Percentiles rank a stretch among this genome's conserved stretches.
Evolutionary conservation across 2,329 filamentous ascomycete genomes (phyloP).

Genomic region (Ceratocystis cacaofunesta): DNA sequence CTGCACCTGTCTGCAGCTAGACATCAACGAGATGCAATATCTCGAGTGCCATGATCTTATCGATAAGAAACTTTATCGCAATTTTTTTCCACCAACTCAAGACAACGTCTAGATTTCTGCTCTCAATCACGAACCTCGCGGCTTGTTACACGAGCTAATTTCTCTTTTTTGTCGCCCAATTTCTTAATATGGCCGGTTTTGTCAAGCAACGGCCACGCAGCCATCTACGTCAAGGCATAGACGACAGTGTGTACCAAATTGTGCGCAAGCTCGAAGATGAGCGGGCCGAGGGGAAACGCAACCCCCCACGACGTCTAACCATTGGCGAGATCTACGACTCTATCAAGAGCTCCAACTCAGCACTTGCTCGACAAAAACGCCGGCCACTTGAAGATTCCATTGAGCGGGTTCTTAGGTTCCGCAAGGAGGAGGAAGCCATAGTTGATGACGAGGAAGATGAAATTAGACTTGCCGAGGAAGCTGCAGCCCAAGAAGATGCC

Average conservation of each 20-base stretch:
- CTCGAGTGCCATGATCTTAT: constrained; percentile 5
- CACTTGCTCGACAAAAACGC: constrained; percentile 68
- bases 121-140: background rate
- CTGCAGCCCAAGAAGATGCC: constrained; percentile 19
- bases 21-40: background rate
- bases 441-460: constrained; percentile 33
- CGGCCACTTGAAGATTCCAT: constrained; percentile 71
- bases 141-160: background rate
- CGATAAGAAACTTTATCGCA: constrained; percentile 11
- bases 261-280: constrained; percentile 62
- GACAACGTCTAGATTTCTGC: background rate
- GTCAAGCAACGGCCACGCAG: constrained; percentile 14
- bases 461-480: constrained; percentile 16
- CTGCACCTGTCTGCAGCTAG: background rate
- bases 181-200: constrained; percentile 21
- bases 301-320: constrained; percentile 29
- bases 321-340: constrained; percentile 55
- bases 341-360: constrained; percentile 77
- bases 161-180: background rate
- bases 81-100: constrained; percentile 6
- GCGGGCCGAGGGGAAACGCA: constrained; percentile 29
- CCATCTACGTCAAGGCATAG: constrained; percentile 38
- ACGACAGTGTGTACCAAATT: constrained; percentile 64
- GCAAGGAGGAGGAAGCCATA: constrained; percentile 47
- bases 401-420: constrained; percentile 60